phyloP scores from a whole-genome alignment of 106 monocot species.

The Apostasia shenzhenica region DNA sequence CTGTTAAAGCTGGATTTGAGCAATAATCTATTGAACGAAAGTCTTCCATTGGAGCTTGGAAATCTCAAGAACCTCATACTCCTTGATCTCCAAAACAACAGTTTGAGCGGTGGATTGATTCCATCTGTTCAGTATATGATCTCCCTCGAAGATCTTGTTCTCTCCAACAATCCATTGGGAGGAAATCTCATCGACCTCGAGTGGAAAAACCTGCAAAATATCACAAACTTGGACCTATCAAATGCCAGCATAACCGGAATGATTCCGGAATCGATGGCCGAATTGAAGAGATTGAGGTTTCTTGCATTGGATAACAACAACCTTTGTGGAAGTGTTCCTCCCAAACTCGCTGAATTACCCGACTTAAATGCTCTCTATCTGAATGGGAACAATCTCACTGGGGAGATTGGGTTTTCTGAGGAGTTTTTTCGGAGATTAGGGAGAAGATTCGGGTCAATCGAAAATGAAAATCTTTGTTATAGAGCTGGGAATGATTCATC shows the following conservation, averaged over 20 bases:
- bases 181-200: slow-evolving; percentile 26
- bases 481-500: slow-evolving; percentile 3
- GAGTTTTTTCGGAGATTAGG: slow-evolving; percentile 62
- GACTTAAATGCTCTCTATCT: slow-evolving; percentile 42
- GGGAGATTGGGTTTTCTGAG: slow-evolving; percentile 39
- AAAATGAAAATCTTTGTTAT: slow-evolving; percentile 66
- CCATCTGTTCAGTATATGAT: slow-evolving; percentile 31
- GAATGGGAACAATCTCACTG: slow-evolving; percentile 62
- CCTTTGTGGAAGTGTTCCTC: slow-evolving; percentile 37
- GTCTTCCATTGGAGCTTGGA: slow-evolving; percentile 44
- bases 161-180: slow-evolving; percentile 59
- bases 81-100: slow-evolving; percentile 70
- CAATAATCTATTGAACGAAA: slow-evolving; percentile 51
- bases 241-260: slow-evolving; percentile 26
- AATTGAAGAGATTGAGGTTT: slow-evolving; percentile 45
- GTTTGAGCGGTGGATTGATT: slow-evolving; percentile 25
- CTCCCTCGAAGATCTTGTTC: slow-evolving; percentile 57
- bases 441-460: slow-evolving; percentile 66
- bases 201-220: slow-evolving; percentile 35
- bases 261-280: slow-evolving; percentile 52
- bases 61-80: slow-evolving; percentile 44
- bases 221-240: slow-evolving; percentile 68
- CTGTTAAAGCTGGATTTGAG: slow-evolving; percentile 80
- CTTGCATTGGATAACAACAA: slow-evolving; percentile 63
- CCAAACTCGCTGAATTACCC: slow-evolving; percentile 34